A percentile compares a stretch with the other conserved stretches of the same genome.
phyloP scores from a whole-genome alignment of 257 asterid species.

The Anisodus tanguticus region DNA sequence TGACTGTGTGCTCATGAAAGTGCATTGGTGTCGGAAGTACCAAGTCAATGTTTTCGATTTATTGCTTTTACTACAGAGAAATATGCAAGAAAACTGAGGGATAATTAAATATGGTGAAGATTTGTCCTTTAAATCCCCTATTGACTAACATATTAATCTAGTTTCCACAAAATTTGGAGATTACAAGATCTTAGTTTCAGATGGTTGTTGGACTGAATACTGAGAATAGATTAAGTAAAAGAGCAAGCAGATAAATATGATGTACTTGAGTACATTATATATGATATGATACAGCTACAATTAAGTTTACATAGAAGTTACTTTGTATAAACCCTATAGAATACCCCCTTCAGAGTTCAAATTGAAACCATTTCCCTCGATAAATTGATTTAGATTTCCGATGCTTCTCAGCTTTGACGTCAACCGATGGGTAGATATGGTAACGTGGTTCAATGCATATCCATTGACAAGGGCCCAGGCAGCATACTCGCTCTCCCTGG shows the following conservation, averaged over 20 bases:
- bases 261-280: not conserved
- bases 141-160: not conserved
- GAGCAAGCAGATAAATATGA: not conserved
- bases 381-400: constrained; percentile 64
- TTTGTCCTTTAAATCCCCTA: not conserved
- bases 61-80: constrained; percentile 9
- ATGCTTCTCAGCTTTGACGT: constrained; percentile 65
- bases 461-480: constrained; percentile 99
- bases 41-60: not conserved
- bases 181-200: not conserved
- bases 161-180: not conserved
- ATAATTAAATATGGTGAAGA: not conserved
- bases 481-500: constrained; percentile 97
- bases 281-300: not conserved
- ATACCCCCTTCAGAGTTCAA: constrained; percentile 93
- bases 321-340: constrained; percentile 61
- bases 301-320: not conserved
- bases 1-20: not conserved
- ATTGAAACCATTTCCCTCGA: constrained; percentile 82
- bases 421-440: constrained; percentile 83
- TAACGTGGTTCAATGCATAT: constrained; percentile 78
- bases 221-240: not conserved
- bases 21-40: not conserved
- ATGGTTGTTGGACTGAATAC: not conserved
- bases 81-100: not conserved